phyloP scores from a whole-genome alignment of 164 flowering plant species.

The Sextonia rubra region DNA sequence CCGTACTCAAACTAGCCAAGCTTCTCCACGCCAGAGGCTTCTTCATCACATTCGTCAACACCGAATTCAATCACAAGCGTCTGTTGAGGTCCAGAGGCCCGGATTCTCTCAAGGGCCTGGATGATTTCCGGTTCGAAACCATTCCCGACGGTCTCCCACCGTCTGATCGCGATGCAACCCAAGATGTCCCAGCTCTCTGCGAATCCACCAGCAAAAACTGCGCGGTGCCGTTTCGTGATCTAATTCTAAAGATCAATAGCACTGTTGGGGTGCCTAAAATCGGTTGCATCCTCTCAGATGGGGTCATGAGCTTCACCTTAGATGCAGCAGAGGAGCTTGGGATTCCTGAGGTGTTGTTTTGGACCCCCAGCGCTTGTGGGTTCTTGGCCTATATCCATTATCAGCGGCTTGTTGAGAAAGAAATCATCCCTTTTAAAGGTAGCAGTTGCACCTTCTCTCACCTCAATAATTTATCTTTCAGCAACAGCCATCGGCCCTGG shows the following conservation, averaged over 20 bases:
- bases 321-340: constrained; percentile 30
- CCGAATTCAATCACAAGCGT: constrained; percentile 23
- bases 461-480: too few species aligned
- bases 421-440: constrained; percentile 48
- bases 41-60: constrained; percentile 36
- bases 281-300: constrained; percentile 42
- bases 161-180: constrained; percentile 33
- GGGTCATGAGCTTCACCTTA: constrained; percentile 28
- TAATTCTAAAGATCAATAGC: constrained; percentile 25
- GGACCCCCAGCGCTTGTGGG: constrained; percentile 54
- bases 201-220: constrained; percentile 21
- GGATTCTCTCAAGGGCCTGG: constrained; percentile 23
- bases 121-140: constrained; percentile 34
- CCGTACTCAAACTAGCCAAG: constrained; percentile 41
- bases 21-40: constrained; percentile 40
- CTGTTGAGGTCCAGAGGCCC: constrained; percentile 36
- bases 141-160: constrained; percentile 53
- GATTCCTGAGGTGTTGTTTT: constrained; percentile 35
- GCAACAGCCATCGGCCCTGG: too few species aligned
- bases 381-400: constrained; percentile 35
- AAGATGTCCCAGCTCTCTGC: constrained; percentile 40
- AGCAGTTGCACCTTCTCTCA: not conserved
- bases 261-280: constrained; percentile 27
- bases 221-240: constrained; percentile 27
- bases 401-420: constrained; percentile 23